Conservation (phyloP, 1,284 basidiomycete species). For the Pseudozyma sp. region DNA sequence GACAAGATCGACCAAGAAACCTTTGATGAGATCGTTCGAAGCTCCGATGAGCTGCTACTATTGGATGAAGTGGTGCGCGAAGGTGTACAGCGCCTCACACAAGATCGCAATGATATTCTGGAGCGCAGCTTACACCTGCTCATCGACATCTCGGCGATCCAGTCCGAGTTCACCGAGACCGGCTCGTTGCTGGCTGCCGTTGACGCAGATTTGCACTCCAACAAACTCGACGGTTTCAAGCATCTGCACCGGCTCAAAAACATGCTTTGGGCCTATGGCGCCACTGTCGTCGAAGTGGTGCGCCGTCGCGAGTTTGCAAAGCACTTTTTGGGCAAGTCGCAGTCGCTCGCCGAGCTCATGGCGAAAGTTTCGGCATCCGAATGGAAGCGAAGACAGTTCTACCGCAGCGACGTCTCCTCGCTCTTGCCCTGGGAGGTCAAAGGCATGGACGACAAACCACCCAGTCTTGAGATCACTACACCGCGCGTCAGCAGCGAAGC, state of each 20-base stretch:
- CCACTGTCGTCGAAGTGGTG: slow-evolving; percentile 89
- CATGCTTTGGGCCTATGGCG: slow-evolving; percentile 92
- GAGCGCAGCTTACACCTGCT: slow-evolving; percentile 59
- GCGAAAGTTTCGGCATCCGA: slow-evolving; percentile 60
- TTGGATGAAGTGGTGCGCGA: slow-evolving; percentile 59
- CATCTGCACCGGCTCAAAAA: slow-evolving; percentile 88
- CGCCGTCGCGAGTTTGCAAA: slow-evolving; percentile 82
- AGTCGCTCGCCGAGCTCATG: slow-evolving; percentile 66
- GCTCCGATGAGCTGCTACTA: slow-evolving; percentile 52
- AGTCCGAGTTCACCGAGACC: slow-evolving; percentile 65
- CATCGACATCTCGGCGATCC: slow-evolving; percentile 65
- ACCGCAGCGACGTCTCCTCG: slow-evolving; percentile 46
- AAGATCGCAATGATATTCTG: slow-evolving; percentile 66
- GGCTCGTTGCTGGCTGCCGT: slow-evolving; percentile 51
- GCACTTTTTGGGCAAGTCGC: slow-evolving; percentile 57
- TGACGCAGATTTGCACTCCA: slow-evolving; percentile 55
- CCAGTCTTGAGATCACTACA: slow-evolving; percentile 63
- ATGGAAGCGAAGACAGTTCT: slow-evolving; percentile 53
- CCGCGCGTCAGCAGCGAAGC: slow-evolving; percentile 40
- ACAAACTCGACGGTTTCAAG: slow-evolving; percentile 78
- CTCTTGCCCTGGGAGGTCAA: slow-evolving; percentile 62
- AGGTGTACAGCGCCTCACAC: slow-evolving; percentile 49
- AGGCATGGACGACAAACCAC: slow-evolving; percentile 57
- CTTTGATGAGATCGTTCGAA: slow-evolving; percentile 44
- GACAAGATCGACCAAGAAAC: slow-evolving; percentile 44